phyloP scores from a whole-genome alignment of 106 monocot genomes.

The Acorus gramineus region DNA sequence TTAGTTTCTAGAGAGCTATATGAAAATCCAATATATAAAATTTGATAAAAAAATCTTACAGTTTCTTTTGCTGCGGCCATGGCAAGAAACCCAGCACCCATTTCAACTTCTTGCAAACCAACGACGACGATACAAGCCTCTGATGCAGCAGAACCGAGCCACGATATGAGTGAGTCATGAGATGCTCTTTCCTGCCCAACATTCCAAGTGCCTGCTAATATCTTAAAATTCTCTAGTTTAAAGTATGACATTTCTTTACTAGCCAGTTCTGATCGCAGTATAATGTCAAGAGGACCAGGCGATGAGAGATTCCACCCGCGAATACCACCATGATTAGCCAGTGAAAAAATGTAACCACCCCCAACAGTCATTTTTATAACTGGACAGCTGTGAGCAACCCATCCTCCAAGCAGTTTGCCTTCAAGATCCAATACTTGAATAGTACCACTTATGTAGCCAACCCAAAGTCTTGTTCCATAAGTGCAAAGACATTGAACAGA shows the following conservation, averaged over 20 bases:
- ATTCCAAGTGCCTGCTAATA: slow-evolving; percentile 91
- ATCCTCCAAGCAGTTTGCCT: slow-evolving; percentile 62
- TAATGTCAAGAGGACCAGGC: slow-evolving; percentile 65
- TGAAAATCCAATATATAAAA: background rate
- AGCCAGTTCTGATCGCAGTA: slow-evolving; percentile 47
- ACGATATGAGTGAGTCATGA: slow-evolving; percentile 79
- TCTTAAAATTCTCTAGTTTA: slow-evolving; percentile 63
- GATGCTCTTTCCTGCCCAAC: slow-evolving; percentile 88
- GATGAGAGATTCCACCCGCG: slow-evolving; percentile 80
- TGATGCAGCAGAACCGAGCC: slow-evolving; percentile 62
- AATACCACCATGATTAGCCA: slow-evolving; percentile 92
- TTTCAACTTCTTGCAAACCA: slow-evolving; percentile 95
- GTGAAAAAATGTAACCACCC: slow-evolving; percentile 55
- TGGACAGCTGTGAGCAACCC: slow-evolving; percentile 83
- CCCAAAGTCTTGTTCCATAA: slow-evolving; percentile 66
- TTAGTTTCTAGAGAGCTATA: too few species aligned
- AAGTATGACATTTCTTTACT: slow-evolving; percentile 43
- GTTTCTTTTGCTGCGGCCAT: slow-evolving; percentile 95
- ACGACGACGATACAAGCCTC: slow-evolving; percentile 80
- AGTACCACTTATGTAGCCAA: slow-evolving; percentile 69
- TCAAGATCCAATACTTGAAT: slow-evolving; percentile 74
- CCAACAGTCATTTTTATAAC: slow-evolving; percentile 77
- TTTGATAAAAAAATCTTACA: slow-evolving; percentile 28
- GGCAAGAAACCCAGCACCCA: slow-evolving; percentile 97
- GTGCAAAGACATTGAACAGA: slow-evolving; percentile 71